Percentiles rank a stretch among this genome's conserved stretches.
Evolutionary conservation across 257 asterid genomes (phyloP).

Genomic region (Solanum acaule): DNA sequence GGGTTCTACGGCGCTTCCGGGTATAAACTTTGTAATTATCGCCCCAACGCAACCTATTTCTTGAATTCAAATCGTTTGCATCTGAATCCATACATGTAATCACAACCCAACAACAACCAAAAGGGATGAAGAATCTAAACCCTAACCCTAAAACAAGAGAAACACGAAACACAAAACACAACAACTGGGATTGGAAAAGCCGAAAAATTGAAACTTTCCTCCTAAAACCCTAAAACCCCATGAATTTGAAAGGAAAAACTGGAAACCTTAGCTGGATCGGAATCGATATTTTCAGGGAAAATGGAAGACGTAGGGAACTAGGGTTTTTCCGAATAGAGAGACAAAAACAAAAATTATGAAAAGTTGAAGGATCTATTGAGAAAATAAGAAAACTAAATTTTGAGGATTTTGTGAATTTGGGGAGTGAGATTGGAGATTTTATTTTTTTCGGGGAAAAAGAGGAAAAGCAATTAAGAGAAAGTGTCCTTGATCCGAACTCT

Average conservation of each 20-base stretch:
- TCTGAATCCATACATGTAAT: conserved; percentile 39
- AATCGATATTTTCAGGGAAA: background rate
- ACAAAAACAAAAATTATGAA: background rate
- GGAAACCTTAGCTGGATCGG: background rate
- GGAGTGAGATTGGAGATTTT: background rate
- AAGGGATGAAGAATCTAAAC: background rate
- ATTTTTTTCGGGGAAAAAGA: background rate
- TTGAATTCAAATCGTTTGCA: conserved; percentile 10
- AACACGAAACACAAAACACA: background rate
- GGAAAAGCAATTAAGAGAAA: background rate
- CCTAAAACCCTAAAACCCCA: conserved; percentile 1
- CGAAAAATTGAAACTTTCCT: conserved; percentile 1
- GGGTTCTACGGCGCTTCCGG: conserved; percentile 14
- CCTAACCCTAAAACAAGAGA: conserved; percentile 10
- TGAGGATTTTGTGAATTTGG: background rate
- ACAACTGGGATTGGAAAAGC: background rate
- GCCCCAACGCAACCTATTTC: conserved; percentile 13
- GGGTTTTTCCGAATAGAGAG: background rate
- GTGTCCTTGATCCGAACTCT: background rate
- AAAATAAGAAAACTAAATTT: background rate
- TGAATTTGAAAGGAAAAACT: background rate
- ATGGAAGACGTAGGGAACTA: background rate
- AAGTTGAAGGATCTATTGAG: background rate
- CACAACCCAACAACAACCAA: background rate
- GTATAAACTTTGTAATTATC: conserved; percentile 23